phyloP scores from a whole-genome alignment of 1,139 yeast genomes.

The Hansenula anomala region DNA sequence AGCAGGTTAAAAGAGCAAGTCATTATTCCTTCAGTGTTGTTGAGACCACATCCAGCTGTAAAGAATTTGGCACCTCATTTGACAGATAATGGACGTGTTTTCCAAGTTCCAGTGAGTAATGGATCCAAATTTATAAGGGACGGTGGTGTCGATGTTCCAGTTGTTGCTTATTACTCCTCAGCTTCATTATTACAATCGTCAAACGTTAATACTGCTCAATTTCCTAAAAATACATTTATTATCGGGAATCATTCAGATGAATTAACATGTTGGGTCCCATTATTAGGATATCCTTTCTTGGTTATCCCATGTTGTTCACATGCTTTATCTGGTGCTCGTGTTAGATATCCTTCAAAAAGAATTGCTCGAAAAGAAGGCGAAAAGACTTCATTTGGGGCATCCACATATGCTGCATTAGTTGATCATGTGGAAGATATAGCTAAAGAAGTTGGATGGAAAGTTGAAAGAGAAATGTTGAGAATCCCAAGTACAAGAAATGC shows the following conservation, averaged over 20 bases:
- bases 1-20: conserved; percentile 64
- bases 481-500: conserved; percentile 95
- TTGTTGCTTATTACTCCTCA: conserved; percentile 23
- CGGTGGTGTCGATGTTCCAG: conserved; percentile 18
- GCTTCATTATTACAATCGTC: conserved; percentile 45
- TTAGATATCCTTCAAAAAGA: conserved; percentile 50
- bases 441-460: conserved; percentile 70
- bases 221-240: conserved; percentile 66
- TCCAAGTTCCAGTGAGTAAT: conserved; percentile 43
- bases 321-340: conserved; percentile 69
- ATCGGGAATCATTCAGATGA: conserved; percentile 97
- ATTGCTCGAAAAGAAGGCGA: conserved; percentile 1
- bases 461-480: conserved; percentile 80
- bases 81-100: conserved; percentile 54
- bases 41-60: conserved; percentile 65
- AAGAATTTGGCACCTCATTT: conserved; percentile 48
- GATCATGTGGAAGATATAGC: conserved; percentile 79
- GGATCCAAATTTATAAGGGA: conserved; percentile 9
- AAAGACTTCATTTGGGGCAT: conserved; percentile 24
- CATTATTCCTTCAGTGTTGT: conserved; percentile 65
- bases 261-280: conserved; percentile 91
- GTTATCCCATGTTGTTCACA: conserved; percentile 97
- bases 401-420: conserved; percentile 71
- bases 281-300: conserved; percentile 79
- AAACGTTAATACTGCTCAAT: conserved; percentile 61